Percentiles rank a stretch among this genome's conserved stretches.
Evolutionary conservation across 257 asterid genomes (phyloP).

Genomic region (Capsicum baccatum): DNA sequence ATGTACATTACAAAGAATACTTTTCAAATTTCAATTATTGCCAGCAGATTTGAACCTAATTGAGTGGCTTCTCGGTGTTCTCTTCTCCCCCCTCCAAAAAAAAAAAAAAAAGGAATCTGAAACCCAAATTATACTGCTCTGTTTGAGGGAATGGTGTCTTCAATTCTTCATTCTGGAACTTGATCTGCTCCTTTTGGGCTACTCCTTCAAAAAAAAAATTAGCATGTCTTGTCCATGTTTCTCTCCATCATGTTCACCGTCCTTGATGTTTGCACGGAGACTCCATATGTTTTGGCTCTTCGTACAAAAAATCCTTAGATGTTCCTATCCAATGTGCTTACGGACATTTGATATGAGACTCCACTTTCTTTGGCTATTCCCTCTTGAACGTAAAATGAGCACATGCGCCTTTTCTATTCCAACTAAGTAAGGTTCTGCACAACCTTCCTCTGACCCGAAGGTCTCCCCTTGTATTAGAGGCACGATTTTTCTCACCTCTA

Average conservation of each 20-base stretch:
- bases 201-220: neutral
- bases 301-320: neutral
- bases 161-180: neutral
- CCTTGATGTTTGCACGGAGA: neutral
- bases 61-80: neutral
- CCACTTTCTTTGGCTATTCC: conserved; percentile 11
- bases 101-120: neutral
- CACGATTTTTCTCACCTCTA: neutral
- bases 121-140: neutral
- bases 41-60: neutral
- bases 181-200: conserved; percentile 24
- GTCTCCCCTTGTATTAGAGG: neutral
- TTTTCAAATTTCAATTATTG: neutral
- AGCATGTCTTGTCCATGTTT: neutral
- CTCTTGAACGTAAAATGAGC: neutral
- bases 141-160: neutral
- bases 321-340: neutral
- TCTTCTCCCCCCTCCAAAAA: neutral
- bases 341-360: neutral
- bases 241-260: neutral
- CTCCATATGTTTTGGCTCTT: neutral
- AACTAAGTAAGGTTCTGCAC: conserved; percentile 15
- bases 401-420: conserved; percentile 20
- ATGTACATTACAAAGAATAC: neutral
- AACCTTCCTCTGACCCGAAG: neutral